Conservation (phyloP, 345 rosid species). For the Euclidium syriacum region DNA sequence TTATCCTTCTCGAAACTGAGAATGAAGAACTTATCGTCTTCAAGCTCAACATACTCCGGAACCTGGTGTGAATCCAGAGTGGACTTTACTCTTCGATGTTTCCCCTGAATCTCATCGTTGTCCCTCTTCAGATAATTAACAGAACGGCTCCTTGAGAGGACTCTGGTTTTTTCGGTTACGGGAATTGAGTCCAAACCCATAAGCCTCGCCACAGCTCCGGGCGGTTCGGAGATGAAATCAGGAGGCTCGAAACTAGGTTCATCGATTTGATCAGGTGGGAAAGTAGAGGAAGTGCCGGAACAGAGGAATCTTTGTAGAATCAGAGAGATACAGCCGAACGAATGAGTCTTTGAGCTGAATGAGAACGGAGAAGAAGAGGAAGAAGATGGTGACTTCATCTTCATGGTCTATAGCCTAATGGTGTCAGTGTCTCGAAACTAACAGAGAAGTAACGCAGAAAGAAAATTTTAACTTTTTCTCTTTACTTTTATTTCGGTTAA, state of each 20-base stretch:
- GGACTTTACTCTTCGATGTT: conserved; percentile 37
- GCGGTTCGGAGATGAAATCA: neutral
- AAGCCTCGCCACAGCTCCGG: conserved; percentile 66
- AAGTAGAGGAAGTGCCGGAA: conserved; percentile 44
- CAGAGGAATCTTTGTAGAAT: conserved; percentile 55
- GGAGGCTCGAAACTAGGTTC: conserved; percentile 24
- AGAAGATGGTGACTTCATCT: conserved; percentile 39
- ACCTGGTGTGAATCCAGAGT: conserved; percentile 28
- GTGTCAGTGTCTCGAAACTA: conserved; percentile 23
- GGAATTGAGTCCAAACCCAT: conserved; percentile 68
- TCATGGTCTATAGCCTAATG: conserved; percentile 23
- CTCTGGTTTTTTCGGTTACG: neutral
- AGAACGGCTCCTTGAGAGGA: conserved; percentile 43
- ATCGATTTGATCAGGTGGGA: conserved; percentile 50
- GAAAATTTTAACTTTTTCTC: neutral
- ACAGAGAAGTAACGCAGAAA: conserved; percentile 23
- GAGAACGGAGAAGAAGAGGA: conserved; percentile 41
- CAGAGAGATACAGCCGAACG: conserved; percentile 44
- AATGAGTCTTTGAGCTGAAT: conserved; percentile 31
- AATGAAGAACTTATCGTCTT: conserved; percentile 58
- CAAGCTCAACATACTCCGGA: conserved; percentile 51
- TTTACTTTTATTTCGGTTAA: conserved; percentile 5
- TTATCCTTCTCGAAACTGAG: conserved; percentile 51
- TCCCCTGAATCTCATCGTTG: conserved; percentile 15
- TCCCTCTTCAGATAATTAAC: conserved; percentile 23